Conservation (phyloP, 306 rosid species). For the Cucurbita ficifolia region DNA sequence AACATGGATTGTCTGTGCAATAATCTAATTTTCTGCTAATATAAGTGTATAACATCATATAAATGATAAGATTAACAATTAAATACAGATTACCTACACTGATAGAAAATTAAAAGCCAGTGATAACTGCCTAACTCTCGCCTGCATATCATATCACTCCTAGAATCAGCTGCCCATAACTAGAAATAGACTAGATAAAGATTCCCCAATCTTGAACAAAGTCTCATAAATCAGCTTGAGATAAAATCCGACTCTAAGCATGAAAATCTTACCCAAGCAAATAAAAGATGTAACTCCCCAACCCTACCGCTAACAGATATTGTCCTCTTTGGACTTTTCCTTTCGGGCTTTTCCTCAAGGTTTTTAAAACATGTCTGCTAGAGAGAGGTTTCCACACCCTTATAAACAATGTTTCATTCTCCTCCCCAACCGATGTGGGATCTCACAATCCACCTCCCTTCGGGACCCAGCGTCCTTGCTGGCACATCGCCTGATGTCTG, state of each 20-base stretch:
- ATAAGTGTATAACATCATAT: background rate
- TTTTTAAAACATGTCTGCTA: too few species aligned
- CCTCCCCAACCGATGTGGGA: too few species aligned
- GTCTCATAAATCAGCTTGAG: background rate
- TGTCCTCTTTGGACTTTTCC: too few species aligned
- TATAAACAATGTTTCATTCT: too few species aligned
- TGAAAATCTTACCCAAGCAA: background rate
- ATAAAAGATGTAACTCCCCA: background rate
- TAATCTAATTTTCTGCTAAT: background rate
- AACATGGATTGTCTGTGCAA: background rate
- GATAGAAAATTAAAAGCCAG: background rate
- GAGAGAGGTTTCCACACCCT: too few species aligned
- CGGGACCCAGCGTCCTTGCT: too few species aligned
- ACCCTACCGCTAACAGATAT: too few species aligned
- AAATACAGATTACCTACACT: background rate
- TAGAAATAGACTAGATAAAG: background rate
- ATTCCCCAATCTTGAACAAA: background rate
- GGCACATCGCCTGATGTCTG: too few species aligned
- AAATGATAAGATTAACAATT: background rate
- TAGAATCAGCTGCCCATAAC: background rate
- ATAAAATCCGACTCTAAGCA: background rate
- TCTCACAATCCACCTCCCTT: too few species aligned
- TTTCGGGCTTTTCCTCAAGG: too few species aligned
- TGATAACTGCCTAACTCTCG: background rate
- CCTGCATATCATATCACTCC: background rate